phyloP scores from a whole-genome alignment of 371 early-diverging fungal species.

The Mortierella sp. region DNA sequence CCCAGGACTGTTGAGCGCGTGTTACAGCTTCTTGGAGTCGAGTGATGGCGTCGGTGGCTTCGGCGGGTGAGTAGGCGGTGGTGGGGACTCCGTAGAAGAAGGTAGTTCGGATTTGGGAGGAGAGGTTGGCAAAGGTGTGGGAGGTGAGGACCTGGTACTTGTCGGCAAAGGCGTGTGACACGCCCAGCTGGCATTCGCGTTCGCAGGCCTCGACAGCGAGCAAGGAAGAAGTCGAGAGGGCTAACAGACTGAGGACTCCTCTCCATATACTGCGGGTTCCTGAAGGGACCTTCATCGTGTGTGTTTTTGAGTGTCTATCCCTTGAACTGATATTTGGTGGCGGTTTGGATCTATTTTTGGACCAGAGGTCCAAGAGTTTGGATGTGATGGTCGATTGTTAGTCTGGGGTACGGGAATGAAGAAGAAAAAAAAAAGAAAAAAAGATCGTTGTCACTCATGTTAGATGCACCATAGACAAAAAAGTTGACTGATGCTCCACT shows the following conservation, averaged over 20 bases:
- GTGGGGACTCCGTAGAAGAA: slow-evolving; percentile 56
- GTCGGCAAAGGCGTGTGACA: slow-evolving; percentile 64
- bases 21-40: slow-evolving; percentile 37
- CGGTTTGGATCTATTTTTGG: not conserved
- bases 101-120: slow-evolving; percentile 44
- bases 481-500: too few relatives aligned
- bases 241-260: not conserved
- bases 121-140: slow-evolving; percentile 39
- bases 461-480: too few relatives aligned
- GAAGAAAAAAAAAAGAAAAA: too few relatives aligned
- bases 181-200: slow-evolving; percentile 66
- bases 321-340: not conserved
- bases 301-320: not conserved
- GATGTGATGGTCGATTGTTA: too few relatives aligned
- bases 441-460: too few relatives aligned
- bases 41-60: slow-evolving; percentile 28
- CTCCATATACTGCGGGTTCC: not conserved
- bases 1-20: slow-evolving; percentile 34
- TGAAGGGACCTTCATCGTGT: not conserved
- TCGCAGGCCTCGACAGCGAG: slow-evolving; percentile 62
- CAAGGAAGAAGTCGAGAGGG: slow-evolving; percentile 11
- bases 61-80: slow-evolving; percentile 21
- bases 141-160: slow-evolving; percentile 60
- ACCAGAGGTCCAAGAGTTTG: too few relatives aligned
- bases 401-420: too few relatives aligned